Conservation (phyloP, 129 eudicot species). For the Cynara cardunculus region DNA sequence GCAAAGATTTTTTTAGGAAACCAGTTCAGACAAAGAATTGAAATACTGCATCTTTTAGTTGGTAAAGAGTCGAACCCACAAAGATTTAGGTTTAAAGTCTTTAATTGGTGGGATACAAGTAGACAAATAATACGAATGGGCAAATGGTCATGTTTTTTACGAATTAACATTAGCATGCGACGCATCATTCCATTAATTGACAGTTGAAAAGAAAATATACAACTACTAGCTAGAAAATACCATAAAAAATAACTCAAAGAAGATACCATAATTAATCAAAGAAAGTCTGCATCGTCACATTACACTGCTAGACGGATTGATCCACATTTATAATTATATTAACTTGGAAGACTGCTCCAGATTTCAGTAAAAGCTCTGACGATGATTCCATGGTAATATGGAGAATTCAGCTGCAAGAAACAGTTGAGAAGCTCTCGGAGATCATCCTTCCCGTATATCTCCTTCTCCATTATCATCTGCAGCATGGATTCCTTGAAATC, state of each 20-base stretch:
- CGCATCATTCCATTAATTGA: neutral
- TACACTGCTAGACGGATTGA: too few relatives aligned
- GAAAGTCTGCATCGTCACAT: neutral
- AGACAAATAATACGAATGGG: too few relatives aligned
- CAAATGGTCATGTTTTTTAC: neutral
- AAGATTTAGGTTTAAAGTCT: neutral
- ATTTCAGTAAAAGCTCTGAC: slow-evolving; percentile 77
- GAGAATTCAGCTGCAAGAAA: slow-evolving; percentile 76
- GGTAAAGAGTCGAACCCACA: neutral
- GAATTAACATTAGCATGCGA: neutral
- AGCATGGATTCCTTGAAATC: slow-evolving; percentile 83
- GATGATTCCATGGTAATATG: slow-evolving; percentile 63
- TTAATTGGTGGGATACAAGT: too few relatives aligned
- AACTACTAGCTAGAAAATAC: neutral
- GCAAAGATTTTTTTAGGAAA: neutral
- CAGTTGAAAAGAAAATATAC: neutral
- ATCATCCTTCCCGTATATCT: slow-evolving; percentile 61
- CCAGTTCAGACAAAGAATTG: neutral
- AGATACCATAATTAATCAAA: neutral
- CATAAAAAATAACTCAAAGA: neutral
- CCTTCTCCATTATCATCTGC: slow-evolving; percentile 76
- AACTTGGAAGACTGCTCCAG: slow-evolving; percentile 49
- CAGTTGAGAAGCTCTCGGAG: slow-evolving; percentile 73
- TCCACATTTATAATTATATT: neutral
- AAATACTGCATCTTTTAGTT: neutral